phyloP scores from a whole-genome alignment of 805 yeast species.

The Kodamaea kakaduensis region DNA sequence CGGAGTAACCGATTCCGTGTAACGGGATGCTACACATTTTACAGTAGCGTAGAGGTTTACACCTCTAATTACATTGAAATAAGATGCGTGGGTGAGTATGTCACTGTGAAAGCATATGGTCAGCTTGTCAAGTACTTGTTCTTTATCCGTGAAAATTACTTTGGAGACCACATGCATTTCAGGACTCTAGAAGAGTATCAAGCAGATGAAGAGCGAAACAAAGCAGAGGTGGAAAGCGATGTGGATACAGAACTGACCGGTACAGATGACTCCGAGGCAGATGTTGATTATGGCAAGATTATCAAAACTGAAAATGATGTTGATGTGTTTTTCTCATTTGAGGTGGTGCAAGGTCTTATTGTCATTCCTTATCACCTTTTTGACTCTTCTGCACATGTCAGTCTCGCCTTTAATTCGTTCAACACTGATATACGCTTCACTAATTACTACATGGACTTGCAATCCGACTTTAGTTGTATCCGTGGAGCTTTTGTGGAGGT shows the following conservation, averaged over 20 bases:
- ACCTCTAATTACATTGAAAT: conserved; percentile 68
- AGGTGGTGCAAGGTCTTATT: conserved; percentile 65
- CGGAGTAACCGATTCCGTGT: conserved; percentile 57
- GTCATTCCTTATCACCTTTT: conserved; percentile 72
- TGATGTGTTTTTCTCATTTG: conserved; percentile 71
- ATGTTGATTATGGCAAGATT: conserved; percentile 31
- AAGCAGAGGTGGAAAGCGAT: conserved; percentile 1
- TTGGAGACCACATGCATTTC: conserved; percentile 82
- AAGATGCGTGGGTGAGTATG: conserved; percentile 59
- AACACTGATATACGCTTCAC: conserved; percentile 83
- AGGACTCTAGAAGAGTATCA: conserved; percentile 82
- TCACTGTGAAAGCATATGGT: conserved; percentile 74
- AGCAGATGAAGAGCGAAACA: conserved; percentile 5
- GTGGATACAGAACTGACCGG: background rate
- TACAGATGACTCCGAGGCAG: background rate
- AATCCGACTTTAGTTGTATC: conserved; percentile 65
- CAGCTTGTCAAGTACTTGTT: conserved; percentile 71
- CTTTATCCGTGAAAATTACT: conserved; percentile 78
- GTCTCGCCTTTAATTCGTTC: conserved; percentile 58
- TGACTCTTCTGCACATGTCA: conserved; percentile 56
- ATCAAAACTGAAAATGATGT: conserved; percentile 64
- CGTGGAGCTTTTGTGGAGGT: conserved; percentile 32
- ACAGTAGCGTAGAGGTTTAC: conserved; percentile 54
- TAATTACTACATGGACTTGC: conserved; percentile 90
- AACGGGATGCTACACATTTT: conserved; percentile 63